Evolutionary conservation across 768 basidiomycete genomes (phyloP), one percentile per base, ranked within the genome.

Genomic region (Botryobasidium botryosum): DNA sequence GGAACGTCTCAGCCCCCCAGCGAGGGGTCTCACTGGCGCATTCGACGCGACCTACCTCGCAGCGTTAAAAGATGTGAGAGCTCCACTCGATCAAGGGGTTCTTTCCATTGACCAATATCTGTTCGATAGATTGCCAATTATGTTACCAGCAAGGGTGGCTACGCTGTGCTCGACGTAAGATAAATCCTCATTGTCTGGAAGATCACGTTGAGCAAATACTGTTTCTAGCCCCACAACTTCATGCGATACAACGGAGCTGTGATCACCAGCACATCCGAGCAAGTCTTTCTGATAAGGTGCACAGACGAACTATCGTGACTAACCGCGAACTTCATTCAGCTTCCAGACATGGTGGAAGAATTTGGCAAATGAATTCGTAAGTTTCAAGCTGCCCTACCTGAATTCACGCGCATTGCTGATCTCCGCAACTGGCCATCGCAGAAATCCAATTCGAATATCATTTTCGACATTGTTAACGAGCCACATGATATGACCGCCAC

Each of bases 391-490:
- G 7, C 10, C 26, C 10, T 5, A 41, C 18, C 43, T 36, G 5
- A 29, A 44, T 6, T 33, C 25, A 20, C 18, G n/a, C 15, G 35
- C 29, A 47, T 13, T 41, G 35, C 28, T 23, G 6, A 28, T 32
- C n/a, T 50, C 28, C 3, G 15, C 17, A 28, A 6, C 6, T 35
- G 26, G 7, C 20, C 4, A 28, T 43, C 67, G 32, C 21, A 54
- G 47, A 40, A 51, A 31, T 10, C 38, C 36, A 69, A 76, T 62
- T 47, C 48, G 49, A 59, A 66, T 23, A 74, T 76, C 50, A 70
- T 77, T 54, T 77, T 77, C 57, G 75, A 68, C 54, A 56, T 72
- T 51, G 69, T 68, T 71, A 81, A 79, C 62, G 76, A 80, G 60
- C 78, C 78, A 36, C 59, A 76, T 51, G 71, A 59, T 47, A 73